Conservation (phyloP, 345 rosid genomes). For the Lagerstroemia speciosa region DNA sequence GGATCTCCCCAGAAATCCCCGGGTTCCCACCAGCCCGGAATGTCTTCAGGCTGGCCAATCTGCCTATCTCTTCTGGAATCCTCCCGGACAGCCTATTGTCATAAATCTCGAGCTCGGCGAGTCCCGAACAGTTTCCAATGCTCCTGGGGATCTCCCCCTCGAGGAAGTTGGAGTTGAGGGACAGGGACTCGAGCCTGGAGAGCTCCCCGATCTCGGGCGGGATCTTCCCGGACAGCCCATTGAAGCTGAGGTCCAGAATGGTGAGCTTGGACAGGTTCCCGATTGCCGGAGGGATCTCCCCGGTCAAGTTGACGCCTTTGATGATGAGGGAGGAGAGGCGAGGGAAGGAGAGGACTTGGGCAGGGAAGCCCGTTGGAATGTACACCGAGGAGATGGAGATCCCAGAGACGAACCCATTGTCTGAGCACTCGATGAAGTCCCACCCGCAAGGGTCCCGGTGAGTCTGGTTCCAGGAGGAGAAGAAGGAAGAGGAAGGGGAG, state of each 20-base stretch:
- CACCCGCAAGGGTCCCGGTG: conserved; percentile 56
- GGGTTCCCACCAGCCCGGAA: conserved; percentile 60
- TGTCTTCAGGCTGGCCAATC: conserved; percentile 28
- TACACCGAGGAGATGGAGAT: conserved; percentile 29
- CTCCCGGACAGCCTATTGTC: conserved; percentile 53
- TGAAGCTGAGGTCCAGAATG: conserved; percentile 54
- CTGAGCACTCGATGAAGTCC: conserved; percentile 46
- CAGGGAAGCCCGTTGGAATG: conserved; percentile 40
- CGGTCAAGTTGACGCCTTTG: conserved; percentile 41
- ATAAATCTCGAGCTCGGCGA: conserved; percentile 39
- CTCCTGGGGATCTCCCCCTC: conserved; percentile 37
- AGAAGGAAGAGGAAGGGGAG: conserved; percentile 35
- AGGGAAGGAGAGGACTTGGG: conserved; percentile 32
- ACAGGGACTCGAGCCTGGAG: conserved; percentile 24
- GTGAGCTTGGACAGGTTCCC: conserved; percentile 42
- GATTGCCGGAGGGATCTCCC: conserved; percentile 40
- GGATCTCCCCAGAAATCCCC: conserved; percentile 50
- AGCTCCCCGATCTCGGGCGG: conserved; percentile 45
- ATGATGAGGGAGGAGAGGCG: conserved; percentile 41
- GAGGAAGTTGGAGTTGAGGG: conserved; percentile 41
- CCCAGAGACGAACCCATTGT: conserved; percentile 32
- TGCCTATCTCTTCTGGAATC: conserved; percentile 47
- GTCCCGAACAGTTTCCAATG: conserved; percentile 43
- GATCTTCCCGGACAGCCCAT: conserved; percentile 38
- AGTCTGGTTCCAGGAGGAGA: conserved; percentile 56